phyloP scores from a whole-genome alignment of 495 filamentous ascomycete species.

The Penicillium angulare region DNA sequence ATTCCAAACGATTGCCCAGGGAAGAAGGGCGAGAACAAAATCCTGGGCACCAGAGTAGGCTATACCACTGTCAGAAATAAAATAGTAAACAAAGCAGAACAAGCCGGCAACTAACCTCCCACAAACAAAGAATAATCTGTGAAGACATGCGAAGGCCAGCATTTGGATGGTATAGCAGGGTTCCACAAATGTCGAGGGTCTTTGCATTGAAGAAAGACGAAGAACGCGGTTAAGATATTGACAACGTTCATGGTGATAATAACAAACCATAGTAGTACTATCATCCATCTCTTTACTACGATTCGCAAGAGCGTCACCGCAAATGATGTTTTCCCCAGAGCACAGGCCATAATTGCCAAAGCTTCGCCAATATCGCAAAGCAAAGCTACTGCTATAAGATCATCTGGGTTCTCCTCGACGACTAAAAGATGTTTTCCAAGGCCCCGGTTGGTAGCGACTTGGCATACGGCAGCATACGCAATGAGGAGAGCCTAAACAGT shows the following conservation, averaged over 20 bases:
- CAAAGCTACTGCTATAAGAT: slow-evolving; percentile 19
- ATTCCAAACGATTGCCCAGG: slow-evolving; percentile 23
- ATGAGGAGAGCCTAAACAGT: slow-evolving; percentile 16
- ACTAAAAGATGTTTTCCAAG: slow-evolving; percentile 16
- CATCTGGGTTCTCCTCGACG: slow-evolving; percentile 14
- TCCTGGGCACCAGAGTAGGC: slow-evolving; percentile 24
- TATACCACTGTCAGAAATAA: slow-evolving; percentile 1
- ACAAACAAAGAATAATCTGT: slow-evolving; percentile 21
- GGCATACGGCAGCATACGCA: slow-evolving; percentile 24
- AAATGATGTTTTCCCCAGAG: slow-evolving; percentile 20
- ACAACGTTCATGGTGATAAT: slow-evolving; percentile 23
- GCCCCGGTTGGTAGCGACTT: slow-evolving; percentile 17
- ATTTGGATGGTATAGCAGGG: slow-evolving; percentile 18
- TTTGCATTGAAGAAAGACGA: slow-evolving; percentile 19
- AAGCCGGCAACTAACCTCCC: slow-evolving; percentile 6
- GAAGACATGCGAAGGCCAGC: slow-evolving; percentile 18
- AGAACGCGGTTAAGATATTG: slow-evolving; percentile 17
- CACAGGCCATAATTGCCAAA: slow-evolving; percentile 24
- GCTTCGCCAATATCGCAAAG: slow-evolving; percentile 21
- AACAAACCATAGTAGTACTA: slow-evolving; percentile 16
- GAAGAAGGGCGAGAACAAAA: slow-evolving; percentile 17
- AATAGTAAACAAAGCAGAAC: neutral
- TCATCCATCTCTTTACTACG: slow-evolving; percentile 21
- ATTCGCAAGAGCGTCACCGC: slow-evolving; percentile 20
- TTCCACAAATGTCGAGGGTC: slow-evolving; percentile 22